phyloP scores from a whole-genome alignment of 306 rosid species.

The Canavalia ensiformis region DNA sequence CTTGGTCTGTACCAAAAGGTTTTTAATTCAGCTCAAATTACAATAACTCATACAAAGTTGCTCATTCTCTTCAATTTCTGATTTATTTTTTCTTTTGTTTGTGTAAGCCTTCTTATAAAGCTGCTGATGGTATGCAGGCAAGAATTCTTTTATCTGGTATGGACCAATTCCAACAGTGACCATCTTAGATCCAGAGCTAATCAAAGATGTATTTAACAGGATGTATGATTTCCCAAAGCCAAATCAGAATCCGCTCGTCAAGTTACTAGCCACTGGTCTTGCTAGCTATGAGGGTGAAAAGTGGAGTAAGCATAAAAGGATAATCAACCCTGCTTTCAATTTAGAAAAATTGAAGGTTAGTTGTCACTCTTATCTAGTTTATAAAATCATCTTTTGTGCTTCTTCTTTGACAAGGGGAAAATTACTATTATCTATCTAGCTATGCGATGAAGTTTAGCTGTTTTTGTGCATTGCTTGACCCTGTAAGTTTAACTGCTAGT shows the following conservation, averaged over 20 bases:
- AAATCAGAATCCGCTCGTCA: constrained; percentile 26
- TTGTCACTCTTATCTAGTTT: not conserved
- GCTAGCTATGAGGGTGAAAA: constrained; percentile 54
- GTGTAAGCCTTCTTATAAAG: not conserved
- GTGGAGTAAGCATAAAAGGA: constrained; percentile 66
- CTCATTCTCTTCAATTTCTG: not conserved
- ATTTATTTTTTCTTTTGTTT: not conserved
- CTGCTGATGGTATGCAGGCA: constrained; percentile 49
- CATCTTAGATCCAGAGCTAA: constrained; percentile 59
- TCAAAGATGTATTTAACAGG: constrained; percentile 60
- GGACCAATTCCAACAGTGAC: constrained; percentile 65
- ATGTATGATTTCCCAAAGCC: constrained; percentile 52
- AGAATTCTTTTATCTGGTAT: constrained; percentile 61
- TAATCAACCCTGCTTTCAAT: constrained; percentile 66
- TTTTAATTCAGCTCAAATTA: not conserved
- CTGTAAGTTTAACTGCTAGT: constrained; percentile 1
- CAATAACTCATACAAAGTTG: not conserved
- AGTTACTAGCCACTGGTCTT: constrained; percentile 51
- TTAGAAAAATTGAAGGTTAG: constrained; percentile 68
- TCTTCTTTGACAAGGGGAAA: not conserved
- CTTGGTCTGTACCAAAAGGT: not conserved
- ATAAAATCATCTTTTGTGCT: not conserved
- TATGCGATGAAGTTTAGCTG: too few relatives aligned
- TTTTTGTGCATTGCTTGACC: too few relatives aligned
- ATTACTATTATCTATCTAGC: too few relatives aligned